A percentile compares a stretch with the other conserved stretches of the same genome.
Evolutionary conservation across 306 rosid genomes (phyloP).

Genomic region (Oemleria cerasiformis): DNA sequence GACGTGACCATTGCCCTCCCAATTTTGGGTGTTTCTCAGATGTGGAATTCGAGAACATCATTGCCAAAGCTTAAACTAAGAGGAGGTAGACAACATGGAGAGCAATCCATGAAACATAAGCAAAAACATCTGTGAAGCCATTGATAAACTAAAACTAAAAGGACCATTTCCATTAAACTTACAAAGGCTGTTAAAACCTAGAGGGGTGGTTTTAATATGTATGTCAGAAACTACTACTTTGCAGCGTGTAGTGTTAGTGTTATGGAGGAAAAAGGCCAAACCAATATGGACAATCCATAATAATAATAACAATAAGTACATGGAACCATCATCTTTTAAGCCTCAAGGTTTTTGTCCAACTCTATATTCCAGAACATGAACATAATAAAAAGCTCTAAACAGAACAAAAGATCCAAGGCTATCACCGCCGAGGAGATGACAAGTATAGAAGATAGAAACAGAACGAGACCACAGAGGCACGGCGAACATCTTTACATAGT

Average conservation of each 20-base stretch:
- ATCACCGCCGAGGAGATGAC: slow-evolving; percentile 17
- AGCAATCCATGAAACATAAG: background rate
- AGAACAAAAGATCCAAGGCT: slow-evolving; percentile 29
- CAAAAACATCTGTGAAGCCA: background rate
- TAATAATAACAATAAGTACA: background rate
- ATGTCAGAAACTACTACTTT: slow-evolving; percentile 3
- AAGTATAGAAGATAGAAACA: slow-evolving; percentile 15
- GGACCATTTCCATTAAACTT: slow-evolving; percentile 4
- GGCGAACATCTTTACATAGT: slow-evolving; percentile 40
- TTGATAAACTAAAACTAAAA: background rate
- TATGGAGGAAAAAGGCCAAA: background rate
- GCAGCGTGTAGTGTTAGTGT: background rate
- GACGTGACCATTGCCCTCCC: too few relatives aligned
- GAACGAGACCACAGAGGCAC: slow-evolving; percentile 30
- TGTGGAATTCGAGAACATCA: too few relatives aligned
- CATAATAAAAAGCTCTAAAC: slow-evolving; percentile 15
- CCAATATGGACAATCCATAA: slow-evolving; percentile 8
- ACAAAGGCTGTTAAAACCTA: slow-evolving; percentile 14
- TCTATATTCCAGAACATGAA: slow-evolving; percentile 26
- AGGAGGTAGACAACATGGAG: too few relatives aligned
- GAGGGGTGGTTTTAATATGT: background rate
- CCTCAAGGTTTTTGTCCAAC: slow-evolving; percentile 35
- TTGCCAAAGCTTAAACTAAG: too few relatives aligned
- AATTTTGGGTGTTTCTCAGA: too few relatives aligned
- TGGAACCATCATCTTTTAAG: slow-evolving; percentile 8